Evolutionary conservation across 1,284 basidiomycete species (phyloP).

Genomic region (Austroboletus niveus): DNA sequence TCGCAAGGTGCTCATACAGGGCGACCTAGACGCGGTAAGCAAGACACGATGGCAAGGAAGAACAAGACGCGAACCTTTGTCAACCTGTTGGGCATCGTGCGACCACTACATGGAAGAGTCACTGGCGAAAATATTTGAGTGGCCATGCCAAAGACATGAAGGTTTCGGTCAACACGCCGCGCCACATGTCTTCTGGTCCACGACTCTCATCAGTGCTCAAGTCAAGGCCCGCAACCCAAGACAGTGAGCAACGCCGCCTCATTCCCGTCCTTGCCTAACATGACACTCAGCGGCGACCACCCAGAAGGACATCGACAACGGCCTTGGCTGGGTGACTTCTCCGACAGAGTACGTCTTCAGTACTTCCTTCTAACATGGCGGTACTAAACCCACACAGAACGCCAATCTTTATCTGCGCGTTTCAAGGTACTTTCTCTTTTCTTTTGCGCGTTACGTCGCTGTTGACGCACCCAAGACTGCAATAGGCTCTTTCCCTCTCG

Average conservation of each 20-base stretch:
- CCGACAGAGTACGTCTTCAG: slow-evolving; percentile 27
- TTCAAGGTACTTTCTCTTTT: slow-evolving; percentile 21
- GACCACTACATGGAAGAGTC: slow-evolving; percentile 52
- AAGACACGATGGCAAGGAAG: background rate
- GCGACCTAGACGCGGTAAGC: slow-evolving; percentile 53
- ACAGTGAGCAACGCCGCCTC: slow-evolving; percentile 38
- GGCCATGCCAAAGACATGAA: slow-evolving; percentile 7
- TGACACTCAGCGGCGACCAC: slow-evolving; percentile 15
- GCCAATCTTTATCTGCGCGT: slow-evolving; percentile 30
- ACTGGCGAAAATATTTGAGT: slow-evolving; percentile 40
- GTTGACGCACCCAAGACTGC: slow-evolving; percentile 47
- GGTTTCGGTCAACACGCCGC: background rate
- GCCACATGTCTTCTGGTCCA: slow-evolving; percentile 24
- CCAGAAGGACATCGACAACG: slow-evolving; percentile 25
- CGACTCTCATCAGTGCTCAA: slow-evolving; percentile 55
- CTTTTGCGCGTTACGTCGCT: background rate
- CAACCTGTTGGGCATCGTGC: slow-evolving; percentile 41
- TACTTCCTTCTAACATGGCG: background rate
- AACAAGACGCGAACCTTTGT: slow-evolving; percentile 39
- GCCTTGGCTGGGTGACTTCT: slow-evolving; percentile 28
- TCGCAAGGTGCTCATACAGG: slow-evolving; percentile 82
- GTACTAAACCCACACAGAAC: slow-evolving; percentile 19
- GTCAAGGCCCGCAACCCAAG: slow-evolving; percentile 49
- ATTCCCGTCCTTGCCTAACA: background rate
- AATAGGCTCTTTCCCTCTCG: slow-evolving; percentile 68